phyloP scores from a whole-genome alignment of 192 early-diverging fungal species.

The Piromyces finnis region DNA sequence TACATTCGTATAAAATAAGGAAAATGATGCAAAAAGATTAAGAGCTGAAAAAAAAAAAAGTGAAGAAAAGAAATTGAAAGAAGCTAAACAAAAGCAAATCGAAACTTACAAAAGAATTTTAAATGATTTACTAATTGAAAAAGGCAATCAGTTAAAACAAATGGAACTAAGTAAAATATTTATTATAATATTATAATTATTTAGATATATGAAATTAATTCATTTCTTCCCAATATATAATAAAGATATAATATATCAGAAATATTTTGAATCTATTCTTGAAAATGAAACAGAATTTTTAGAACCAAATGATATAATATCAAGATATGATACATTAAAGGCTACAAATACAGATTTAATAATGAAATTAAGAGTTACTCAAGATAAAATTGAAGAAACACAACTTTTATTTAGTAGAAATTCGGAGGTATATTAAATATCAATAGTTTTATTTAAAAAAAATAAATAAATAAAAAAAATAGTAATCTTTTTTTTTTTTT shows the following conservation, averaged over 20 bases:
- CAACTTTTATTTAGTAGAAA: slow-evolving; percentile 18
- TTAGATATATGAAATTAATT: no score
- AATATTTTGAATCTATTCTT: slow-evolving; percentile 30
- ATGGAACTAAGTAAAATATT: slow-evolving; percentile 8
- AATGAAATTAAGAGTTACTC: slow-evolving; percentile 29
- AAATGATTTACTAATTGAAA: slow-evolving; percentile 14
- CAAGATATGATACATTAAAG: slow-evolving; percentile 38
- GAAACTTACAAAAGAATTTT: slow-evolving; percentile 12
- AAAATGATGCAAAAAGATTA: slow-evolving; percentile 47
- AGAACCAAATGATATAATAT: slow-evolving; percentile 39
- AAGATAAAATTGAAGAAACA: slow-evolving; percentile 31
- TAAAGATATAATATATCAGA: slow-evolving; percentile 27
- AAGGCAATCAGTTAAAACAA: slow-evolving; percentile 19
- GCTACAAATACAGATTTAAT: slow-evolving; percentile 38
- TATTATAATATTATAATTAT: no score
- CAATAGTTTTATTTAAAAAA: no score
- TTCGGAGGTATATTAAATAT: slow-evolving; percentile 15
- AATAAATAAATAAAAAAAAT: not conserved
- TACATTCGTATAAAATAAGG: no score
- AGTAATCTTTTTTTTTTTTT: not conserved
- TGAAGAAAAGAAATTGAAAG: slow-evolving; percentile 31
- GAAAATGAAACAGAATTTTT: slow-evolving; percentile 36
- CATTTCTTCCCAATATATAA: no score
- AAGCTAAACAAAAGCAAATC: slow-evolving; percentile 35
- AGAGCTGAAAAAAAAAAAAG: slow-evolving; percentile 37